Conservation (phyloP, 148 eudicot species). For the Simmondsia chinensis region DNA sequence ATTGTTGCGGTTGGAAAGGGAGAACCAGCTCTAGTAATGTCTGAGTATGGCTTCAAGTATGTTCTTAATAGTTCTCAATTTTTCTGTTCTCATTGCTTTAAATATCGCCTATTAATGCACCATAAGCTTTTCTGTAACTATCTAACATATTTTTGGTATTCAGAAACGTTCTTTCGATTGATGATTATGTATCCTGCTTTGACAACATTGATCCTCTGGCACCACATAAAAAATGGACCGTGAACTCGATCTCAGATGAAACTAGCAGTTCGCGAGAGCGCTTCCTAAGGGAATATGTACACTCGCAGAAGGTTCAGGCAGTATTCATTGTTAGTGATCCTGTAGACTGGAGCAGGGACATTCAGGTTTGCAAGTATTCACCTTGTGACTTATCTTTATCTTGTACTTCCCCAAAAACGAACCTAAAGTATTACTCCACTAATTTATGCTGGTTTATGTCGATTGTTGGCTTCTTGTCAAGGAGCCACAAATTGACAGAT, state of each 20-base stretch:
- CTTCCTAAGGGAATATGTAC: conserved; percentile 22
- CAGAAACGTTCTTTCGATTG: conserved; percentile 77
- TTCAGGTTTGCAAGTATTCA: no score
- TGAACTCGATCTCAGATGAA: conserved; percentile 12
- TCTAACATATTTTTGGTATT: conserved; percentile 1
- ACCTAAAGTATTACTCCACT: no score
- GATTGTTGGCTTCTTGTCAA: no score
- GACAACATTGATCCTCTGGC: conserved; percentile 84
- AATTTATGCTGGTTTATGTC: no score
- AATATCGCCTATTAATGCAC: not conserved
- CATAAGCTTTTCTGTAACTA: not conserved
- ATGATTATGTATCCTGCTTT: conserved; percentile 76
- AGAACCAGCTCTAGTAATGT: conserved; percentile 82
- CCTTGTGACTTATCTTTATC: no score
- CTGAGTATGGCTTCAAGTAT: conserved; percentile 87
- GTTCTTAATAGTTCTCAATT: not conserved
- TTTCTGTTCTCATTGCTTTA: conserved; percentile 1
- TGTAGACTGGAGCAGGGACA: conserved; percentile 91
- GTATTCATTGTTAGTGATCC: conserved; percentile 80
- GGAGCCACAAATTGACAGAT: no score
- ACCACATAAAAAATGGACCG: conserved; percentile 55
- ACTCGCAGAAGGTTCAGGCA: conserved; percentile 56
- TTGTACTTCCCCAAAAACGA: no score
- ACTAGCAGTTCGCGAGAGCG: conserved; percentile 8
- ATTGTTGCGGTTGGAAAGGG: conserved; percentile 89